Base-by-base conservation (phyloP, 2,329 filamentous ascomycete species). In the Ilyonectria destructans region DNA sequence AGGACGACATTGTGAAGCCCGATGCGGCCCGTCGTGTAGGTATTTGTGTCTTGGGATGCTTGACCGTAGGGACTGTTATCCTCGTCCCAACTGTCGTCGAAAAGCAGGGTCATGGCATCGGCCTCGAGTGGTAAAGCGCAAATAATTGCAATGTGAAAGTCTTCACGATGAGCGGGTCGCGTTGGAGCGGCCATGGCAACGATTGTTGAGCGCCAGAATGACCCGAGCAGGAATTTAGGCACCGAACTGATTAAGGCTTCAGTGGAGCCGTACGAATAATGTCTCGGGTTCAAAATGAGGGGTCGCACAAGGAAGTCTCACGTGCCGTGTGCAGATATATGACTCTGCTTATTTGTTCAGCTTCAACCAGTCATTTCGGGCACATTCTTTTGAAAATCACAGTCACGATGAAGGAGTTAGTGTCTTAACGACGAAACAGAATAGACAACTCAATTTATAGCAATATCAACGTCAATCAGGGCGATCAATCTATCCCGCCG, bases 1-100 rank as follows among this genome's bases (percentile, higher is more conserved):
- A 80, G 68, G 21, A 80, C 75, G 29, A 78, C 74, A 43, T 77
- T 68, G 45, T 77, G 68, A 6, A 67, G 68, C 3, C 73, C 72
- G 2, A 78, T 71, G 15, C 69, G 70, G 10, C 76, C 77, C n/a
- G 71, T 77, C 4, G 68, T 70, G 31, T 75, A 73, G 4, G 29
- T 58, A 46, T 75, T 74, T 26, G 54, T 43, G 37, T 75, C 73
- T 8, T 65, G 51, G 5, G 19, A n/a, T 3, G 55, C 46, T 15
- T n/a, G 33, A 2, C 54, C 55, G 12, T 58, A 31, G 2, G 17
- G 37, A 37, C 26, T 17, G n/a, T 12, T 9, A 19, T n/a, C 7
- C 2, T 31, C 40, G 13, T 48, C 59, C 59, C 51, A 56, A 29
- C 26, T 35, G 6, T 56, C 26, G 21, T 62, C 51, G 12, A 62